Evolutionary conservation across 305 asterid species (phyloP), one percentile per base, ranked within the genome.

Genomic region (Galium porrigens): DNA sequence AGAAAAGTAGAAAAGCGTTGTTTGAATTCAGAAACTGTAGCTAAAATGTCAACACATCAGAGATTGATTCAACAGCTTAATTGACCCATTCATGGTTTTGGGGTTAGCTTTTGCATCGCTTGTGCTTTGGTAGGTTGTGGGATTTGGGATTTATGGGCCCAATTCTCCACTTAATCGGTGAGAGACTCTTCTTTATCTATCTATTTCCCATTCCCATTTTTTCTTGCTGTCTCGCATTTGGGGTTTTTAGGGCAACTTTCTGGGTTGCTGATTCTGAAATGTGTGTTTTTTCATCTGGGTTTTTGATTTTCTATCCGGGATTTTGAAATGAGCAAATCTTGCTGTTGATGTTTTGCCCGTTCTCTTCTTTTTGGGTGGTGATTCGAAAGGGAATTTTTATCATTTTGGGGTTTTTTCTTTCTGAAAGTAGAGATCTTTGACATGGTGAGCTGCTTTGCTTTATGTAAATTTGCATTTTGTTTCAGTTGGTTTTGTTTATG

Each of bases 81-180:
- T 52, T 41, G 53, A 61, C 65, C 51, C 55, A 20, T 68, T 29
- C 69, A 70, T 61, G 72, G 75, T 70, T 70, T 58, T 66, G 52
- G 75, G 75, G 63, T 66, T 64, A 32, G 55, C 51, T 53, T 67
- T 65, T 61, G 25, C 59, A 37, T 60, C 66, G 57, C 75, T 70
- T 70, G 60, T 70, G 79, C 79, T 67, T 58, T 75, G 79, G 76
- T 67, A 67, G 54, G 64, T 67, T 70, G 79, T 67, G 79, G 73
- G 69, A 36, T 15, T 70, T 74, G 60, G 69, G 52, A 56, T 7
- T 33, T 68, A 74, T 70, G 79, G 79, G 76, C 79, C 79, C 79
- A 58, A 57, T 61, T 67, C 42, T 63, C 79, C 79, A 75, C 79
- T 67, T 22, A 54, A 36, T 10, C 30, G 69, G 69, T 71, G 62